A percentile compares a stretch with the other conserved stretches of the same genome.
phyloP scores from a whole-genome alignment of 495 filamentous ascomycete genomes.

The Trichocladium antarcticum region DNA sequence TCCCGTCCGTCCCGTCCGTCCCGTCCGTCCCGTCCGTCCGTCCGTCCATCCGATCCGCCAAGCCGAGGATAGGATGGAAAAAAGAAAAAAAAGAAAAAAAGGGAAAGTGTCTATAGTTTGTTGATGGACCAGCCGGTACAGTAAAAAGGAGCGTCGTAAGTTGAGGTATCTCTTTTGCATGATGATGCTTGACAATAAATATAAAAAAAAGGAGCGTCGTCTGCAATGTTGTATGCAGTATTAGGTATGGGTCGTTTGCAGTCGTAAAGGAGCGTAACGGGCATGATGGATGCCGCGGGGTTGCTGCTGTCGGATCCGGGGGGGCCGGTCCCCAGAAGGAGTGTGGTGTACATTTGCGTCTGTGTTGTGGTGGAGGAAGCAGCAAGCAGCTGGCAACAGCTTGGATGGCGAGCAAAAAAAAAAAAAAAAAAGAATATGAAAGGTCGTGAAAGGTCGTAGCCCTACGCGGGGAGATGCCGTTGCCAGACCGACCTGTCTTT shows the following conservation, averaged over 20 bases:
- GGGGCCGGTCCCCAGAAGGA: constrained; percentile 36
- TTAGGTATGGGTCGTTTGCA: constrained; percentile 22
- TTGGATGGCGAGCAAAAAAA: constrained; percentile 7
- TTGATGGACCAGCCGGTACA: constrained; percentile 28
- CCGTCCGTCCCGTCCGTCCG: too few species aligned
- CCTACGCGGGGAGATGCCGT: constrained; percentile 1
- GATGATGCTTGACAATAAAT: constrained; percentile 22
- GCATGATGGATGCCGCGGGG: constrained; percentile 22
- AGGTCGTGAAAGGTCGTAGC: constrained; percentile 13
- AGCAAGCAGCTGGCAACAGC: constrained; percentile 7
- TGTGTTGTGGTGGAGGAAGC: constrained; percentile 29
- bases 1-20: constrained; percentile 12
- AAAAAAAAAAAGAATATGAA: constrained; percentile 13
- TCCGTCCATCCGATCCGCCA: too few species aligned
- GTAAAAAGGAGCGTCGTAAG: constrained; percentile 36
- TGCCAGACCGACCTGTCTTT: constrained; percentile 22
- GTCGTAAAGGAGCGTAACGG: constrained; percentile 31
- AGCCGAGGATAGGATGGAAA: too few species aligned
- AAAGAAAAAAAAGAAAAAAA: constrained; percentile 27
- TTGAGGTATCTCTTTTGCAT: constrained; percentile 28
- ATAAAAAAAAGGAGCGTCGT: constrained; percentile 36
- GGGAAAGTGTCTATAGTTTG: constrained; percentile 38
- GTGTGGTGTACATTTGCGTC: constrained; percentile 40
- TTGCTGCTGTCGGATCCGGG: constrained; percentile 22
- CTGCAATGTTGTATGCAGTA: constrained; percentile 11